Conservation (phyloP, 75 land plant species). For the Picea glauca region DNA sequence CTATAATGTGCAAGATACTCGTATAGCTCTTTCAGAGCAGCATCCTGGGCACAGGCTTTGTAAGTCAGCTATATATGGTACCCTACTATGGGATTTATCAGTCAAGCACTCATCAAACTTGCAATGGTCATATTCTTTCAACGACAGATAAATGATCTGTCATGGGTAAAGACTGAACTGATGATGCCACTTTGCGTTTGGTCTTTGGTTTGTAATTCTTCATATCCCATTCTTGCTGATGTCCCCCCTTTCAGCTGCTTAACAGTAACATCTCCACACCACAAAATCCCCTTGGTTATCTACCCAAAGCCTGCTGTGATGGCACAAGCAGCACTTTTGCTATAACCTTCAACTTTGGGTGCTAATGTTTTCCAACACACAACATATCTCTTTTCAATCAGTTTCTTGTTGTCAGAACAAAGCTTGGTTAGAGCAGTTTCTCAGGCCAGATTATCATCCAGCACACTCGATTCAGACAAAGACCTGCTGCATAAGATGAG, state of each 20-base stretch:
- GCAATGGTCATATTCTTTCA: too few species aligned
- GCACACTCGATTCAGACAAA: constrained; percentile 9
- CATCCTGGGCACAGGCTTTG: constrained; percentile 38
- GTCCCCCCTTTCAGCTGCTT: constrained; percentile 56
- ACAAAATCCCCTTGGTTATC: constrained; percentile 67
- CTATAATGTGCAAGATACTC: constrained; percentile 36
- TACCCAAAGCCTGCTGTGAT: constrained; percentile 77
- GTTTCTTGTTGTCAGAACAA: constrained; percentile 6
- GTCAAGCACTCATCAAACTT: too few species aligned
- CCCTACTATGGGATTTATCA: constrained; percentile 2
- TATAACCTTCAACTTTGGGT: constrained; percentile 92
- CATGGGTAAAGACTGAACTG: too few species aligned
- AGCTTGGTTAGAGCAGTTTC: constrained; percentile 27
- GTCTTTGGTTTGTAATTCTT: too few species aligned
- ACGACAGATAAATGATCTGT: too few species aligned
- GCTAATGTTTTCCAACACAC: constrained; percentile 89
- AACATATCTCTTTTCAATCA: constrained; percentile 40
- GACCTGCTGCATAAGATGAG: not conserved
- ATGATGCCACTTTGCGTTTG: too few species aligned
- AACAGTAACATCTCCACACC: constrained; percentile 86
- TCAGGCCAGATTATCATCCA: constrained; percentile 23
- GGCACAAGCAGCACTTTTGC: constrained; percentile 36
- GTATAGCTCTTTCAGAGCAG: constrained; percentile 36
- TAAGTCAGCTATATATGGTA: constrained; percentile 65
- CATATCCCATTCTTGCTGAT: too few species aligned